phyloP scores from a whole-genome alignment of 176 grass and related monocot species.

The Bolboschoenus planiculmis region DNA sequence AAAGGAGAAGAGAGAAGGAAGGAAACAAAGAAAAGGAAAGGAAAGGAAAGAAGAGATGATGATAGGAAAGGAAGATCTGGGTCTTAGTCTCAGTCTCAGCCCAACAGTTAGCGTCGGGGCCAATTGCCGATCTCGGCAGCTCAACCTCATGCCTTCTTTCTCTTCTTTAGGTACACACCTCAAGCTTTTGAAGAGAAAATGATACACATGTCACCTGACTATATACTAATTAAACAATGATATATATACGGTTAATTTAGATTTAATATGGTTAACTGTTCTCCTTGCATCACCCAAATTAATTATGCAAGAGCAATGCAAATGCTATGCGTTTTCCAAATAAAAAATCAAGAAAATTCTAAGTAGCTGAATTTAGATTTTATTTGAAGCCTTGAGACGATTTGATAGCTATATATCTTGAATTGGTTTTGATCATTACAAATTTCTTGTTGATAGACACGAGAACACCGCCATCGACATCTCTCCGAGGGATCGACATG shows the following conservation, averaged over 20 bases:
- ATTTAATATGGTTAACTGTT: background rate
- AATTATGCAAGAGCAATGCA: background rate
- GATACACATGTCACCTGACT: background rate
- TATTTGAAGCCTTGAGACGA: background rate
- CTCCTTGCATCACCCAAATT: background rate
- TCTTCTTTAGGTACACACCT: conserved; percentile 7
- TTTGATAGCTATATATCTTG: background rate
- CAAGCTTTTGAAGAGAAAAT: background rate
- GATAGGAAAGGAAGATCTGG: conserved; percentile 66
- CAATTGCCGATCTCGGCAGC: conserved; percentile 36
- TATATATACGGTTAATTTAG: background rate
- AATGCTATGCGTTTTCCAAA: background rate
- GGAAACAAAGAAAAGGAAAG: background rate
- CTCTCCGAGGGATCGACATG: conserved; percentile 34
- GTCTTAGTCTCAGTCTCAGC: conserved; percentile 75
- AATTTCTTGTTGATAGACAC: background rate
- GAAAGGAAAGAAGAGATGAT: conserved; percentile 12
- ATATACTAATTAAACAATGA: background rate
- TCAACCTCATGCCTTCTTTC: conserved; percentile 42
- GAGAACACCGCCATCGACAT: conserved; percentile 21
- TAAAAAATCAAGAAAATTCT: background rate
- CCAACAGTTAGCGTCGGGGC: conserved; percentile 33
- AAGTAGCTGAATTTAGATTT: background rate
- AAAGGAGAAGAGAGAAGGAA: conserved; percentile 2
- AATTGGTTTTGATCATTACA: background rate